Evolutionary conservation across 805 yeast species (phyloP).

Genomic region (Spathaspora girioi): DNA sequence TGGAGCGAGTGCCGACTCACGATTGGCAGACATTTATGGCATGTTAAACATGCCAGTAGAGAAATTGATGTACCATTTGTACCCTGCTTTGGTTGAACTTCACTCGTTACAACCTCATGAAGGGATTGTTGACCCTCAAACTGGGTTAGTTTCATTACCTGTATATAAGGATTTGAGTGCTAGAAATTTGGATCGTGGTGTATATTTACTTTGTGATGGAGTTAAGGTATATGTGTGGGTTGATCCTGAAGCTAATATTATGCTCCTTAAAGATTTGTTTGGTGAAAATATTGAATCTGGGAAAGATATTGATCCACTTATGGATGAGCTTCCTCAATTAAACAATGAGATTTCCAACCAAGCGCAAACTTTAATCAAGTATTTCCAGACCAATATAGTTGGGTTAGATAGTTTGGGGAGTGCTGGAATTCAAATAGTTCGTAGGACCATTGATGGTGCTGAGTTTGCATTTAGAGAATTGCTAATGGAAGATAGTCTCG

Average conservation of each 20-base stretch:
- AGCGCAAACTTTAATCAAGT: conserved; percentile 59
- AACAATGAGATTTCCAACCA: conserved; percentile 68
- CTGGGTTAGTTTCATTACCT: conserved; percentile 50
- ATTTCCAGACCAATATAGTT: conserved; percentile 37
- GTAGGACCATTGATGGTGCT: conserved; percentile 62
- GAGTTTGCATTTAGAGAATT: conserved; percentile 50
- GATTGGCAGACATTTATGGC: conserved; percentile 52
- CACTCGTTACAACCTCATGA: conserved; percentile 63
- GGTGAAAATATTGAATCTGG: conserved; percentile 49
- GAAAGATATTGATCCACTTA: conserved; percentile 43
- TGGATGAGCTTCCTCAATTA: conserved; percentile 63
- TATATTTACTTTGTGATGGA: conserved; percentile 75
- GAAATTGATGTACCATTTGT: conserved; percentile 59
- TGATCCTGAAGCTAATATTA: conserved; percentile 63
- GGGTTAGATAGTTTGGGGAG: conserved; percentile 25
- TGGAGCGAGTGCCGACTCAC: conserved; percentile 54
- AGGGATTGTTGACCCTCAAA: conserved; percentile 22
- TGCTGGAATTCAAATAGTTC: conserved; percentile 54
- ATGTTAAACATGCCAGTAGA: conserved; percentile 54
- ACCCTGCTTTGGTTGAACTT: conserved; percentile 75
- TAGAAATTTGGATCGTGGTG: conserved; percentile 60
- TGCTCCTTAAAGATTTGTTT: conserved; percentile 69
- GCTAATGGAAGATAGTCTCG: conserved; percentile 67
- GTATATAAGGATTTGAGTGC: conserved; percentile 41
- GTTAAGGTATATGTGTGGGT: conserved; percentile 57